phyloP scores from a whole-genome alignment of 1,139 yeast genomes.

The Geotrichum europaeum region DNA sequence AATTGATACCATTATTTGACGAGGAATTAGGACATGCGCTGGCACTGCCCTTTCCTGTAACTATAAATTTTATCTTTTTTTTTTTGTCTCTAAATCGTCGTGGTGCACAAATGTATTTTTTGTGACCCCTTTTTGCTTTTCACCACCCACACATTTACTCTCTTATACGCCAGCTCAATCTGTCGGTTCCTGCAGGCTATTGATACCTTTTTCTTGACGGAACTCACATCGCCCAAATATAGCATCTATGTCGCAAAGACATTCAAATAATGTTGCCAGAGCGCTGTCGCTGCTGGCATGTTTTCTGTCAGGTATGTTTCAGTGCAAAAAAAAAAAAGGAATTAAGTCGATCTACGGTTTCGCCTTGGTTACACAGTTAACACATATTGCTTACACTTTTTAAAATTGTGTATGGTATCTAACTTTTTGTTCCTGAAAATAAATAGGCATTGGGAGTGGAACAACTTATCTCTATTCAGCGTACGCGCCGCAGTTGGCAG shows the following conservation, averaged over 20 bases:
- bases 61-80: too few relatives aligned
- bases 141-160: not conserved
- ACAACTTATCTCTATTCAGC: conserved; percentile 59
- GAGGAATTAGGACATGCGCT: too few relatives aligned
- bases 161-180: not conserved
- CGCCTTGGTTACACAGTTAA: not conserved
- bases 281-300: conserved; percentile 27
- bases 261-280: conserved; percentile 8
- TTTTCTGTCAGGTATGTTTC: conserved; percentile 27
- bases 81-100: too few relatives aligned
- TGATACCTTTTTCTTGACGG: not conserved
- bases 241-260: not conserved
- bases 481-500: conserved; percentile 60
- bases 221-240: too few relatives aligned
- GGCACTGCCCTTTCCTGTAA: too few relatives aligned
- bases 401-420: too few relatives aligned
- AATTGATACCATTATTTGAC: too few relatives aligned
- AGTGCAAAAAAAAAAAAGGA: too few relatives aligned
- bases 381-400: not conserved
- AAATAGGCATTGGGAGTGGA: conserved; percentile 37
- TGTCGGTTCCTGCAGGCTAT: not conserved
- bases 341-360: not conserved
- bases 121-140: not conserved
- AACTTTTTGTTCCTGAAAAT: too few relatives aligned
- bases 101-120: too few relatives aligned